These are phyloP conservation scores for Tillandsia fasciculata DNA, from an alignment of 176 grass and related monocot genomes.

Conservation along the genomic window DNA sequence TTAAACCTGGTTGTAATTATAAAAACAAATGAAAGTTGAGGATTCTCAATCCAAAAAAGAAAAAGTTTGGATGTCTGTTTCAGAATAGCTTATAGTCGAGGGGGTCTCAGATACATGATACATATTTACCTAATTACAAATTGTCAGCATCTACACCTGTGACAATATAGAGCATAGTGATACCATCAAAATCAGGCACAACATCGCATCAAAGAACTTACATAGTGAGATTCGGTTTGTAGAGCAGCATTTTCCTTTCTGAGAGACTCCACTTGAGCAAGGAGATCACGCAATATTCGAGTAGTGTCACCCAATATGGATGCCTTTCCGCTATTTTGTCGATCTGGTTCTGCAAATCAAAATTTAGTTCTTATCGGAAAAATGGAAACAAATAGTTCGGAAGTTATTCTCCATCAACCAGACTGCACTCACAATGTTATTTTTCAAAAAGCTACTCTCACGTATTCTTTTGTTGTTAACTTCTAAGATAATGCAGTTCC, in stretches of 20 bases:
- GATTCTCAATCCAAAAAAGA: no score
- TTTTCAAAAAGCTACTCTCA: no score
- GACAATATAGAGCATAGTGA: not conserved
- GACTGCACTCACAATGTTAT: not conserved
- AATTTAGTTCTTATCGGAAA: constrained; percentile 19
- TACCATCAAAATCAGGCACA: not conserved
- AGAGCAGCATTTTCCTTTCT: constrained; percentile 55
- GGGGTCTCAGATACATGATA: no score
- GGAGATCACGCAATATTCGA: constrained; percentile 45
- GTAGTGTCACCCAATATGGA: constrained; percentile 53
- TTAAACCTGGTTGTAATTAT: no score
- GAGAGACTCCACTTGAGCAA: constrained; percentile 54
- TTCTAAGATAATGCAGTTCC: no score
- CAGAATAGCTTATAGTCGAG: no score
- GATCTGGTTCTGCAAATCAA: constrained; percentile 52
- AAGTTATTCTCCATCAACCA: not conserved
- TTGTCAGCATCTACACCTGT: no score
- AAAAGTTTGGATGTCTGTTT: no score
- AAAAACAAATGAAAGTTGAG: no score
- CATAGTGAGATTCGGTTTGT: constrained; percentile 46
- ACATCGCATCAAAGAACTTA: constrained; percentile 31
- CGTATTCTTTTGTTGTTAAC: no score
- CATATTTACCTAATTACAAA: no score
- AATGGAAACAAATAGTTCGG: not conserved
- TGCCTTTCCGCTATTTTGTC: constrained; percentile 61